Evolutionary conservation across 371 early-diverging fungal species (phyloP).

Genomic region (Zychaea mexicana): DNA sequence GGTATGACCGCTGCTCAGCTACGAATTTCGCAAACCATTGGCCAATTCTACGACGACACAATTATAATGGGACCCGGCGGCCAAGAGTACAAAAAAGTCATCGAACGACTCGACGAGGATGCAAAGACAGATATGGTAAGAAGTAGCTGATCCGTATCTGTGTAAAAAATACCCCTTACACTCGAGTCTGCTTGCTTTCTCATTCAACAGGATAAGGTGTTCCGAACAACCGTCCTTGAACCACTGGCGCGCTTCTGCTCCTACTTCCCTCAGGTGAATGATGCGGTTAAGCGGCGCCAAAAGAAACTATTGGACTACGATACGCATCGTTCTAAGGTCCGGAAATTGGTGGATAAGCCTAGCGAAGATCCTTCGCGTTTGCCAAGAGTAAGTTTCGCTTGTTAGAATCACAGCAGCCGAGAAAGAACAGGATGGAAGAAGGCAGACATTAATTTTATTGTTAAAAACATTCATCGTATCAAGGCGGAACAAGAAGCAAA

Average conservation of each 20-base stretch:
- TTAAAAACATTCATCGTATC: neutral
- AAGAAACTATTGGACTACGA: conserved; percentile 93
- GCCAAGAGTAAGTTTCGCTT: conserved; percentile 44
- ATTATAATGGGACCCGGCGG: conserved; percentile 51
- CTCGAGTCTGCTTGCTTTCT: neutral
- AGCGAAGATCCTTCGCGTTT: conserved; percentile 75
- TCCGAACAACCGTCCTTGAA: conserved; percentile 83
- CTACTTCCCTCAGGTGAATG: conserved; percentile 92
- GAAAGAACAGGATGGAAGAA: neutral
- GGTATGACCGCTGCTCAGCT: conserved; percentile 86
- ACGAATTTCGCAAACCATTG: conserved; percentile 79
- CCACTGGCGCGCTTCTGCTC: conserved; percentile 85
- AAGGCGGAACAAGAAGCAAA: conserved; percentile 81
- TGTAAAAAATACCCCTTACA: no score
- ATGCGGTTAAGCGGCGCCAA: conserved; percentile 84
- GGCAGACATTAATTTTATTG: neutral
- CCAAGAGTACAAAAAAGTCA: conserved; percentile 72
- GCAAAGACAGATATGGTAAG: conserved; percentile 72
- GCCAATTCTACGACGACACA: conserved; percentile 66
- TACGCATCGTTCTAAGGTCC: conserved; percentile 67
- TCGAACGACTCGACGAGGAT: conserved; percentile 81
- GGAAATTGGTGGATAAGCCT: conserved; percentile 82
- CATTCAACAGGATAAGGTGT: conserved; percentile 69
- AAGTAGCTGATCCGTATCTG: neutral
- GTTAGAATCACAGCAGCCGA: neutral